Base-by-base conservation (phyloP, 2,329 filamentous ascomycete species). In the Shiraia sp. region DNA sequence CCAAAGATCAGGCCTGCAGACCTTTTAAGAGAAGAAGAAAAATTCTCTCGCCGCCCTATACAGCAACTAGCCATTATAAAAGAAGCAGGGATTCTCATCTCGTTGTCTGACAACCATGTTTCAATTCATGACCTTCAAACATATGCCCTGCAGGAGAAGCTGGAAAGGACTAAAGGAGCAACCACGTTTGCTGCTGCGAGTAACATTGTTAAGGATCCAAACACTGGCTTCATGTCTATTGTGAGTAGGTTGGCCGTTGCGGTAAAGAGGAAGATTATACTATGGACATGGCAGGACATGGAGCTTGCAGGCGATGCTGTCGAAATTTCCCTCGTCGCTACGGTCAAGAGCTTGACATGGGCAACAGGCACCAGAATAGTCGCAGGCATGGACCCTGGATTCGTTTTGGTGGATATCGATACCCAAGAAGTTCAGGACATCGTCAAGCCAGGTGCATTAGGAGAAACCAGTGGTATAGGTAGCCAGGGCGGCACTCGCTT, bases 221-320 rank as follows among this genome's bases (percentile, higher is more conserved):
- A 83, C 35, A 96, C 90, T 0, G 88, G 88, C 16, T 91, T 99
- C 35, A 91, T 90, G 1, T 89, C 92, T 55, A 95, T 99, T 41
- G 91, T 97, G 52, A 95, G 90, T 40, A 80, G 90, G 26, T 75
- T 99, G 36, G 93, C 90, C 6, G 92, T 99, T 9, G 90, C 90
- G 4, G 89, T 96, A 24, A 97, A 97, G 77, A 79, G 93, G 61
- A 88, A 88, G 59, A 77, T 99, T 37, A 69, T 97, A 47, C 72
- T 96, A 40, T 99, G 93, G 91, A 88, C 86, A 61, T 99, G 95
- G 93, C 87, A 93, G 59, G 91, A 96, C 66, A 93, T 90, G 75
- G 93, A 97, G 73, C 78, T 96, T 29, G 80, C 80, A 33, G 77
- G 81, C 3, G 83, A 93, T 24, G 82, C 86, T 0, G 75, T 76